Base-by-base conservation (phyloP, 2,329 filamentous ascomycete genomes). In the Lecanoromycetidae sp. region DNA sequence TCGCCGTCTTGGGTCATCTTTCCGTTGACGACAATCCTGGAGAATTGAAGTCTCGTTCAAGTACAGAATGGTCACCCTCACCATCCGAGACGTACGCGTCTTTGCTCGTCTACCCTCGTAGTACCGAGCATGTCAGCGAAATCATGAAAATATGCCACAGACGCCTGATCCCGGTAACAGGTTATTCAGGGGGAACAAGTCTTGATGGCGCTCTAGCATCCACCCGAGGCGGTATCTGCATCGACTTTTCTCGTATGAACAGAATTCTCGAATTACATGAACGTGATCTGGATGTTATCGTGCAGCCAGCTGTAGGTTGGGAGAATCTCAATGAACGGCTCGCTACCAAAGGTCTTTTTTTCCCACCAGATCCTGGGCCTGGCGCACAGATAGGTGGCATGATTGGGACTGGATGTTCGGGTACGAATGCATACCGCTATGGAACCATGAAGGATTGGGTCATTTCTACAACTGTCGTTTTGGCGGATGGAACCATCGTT, bases 381-480 rank as follows among this genome's bases (percentile, higher is more conserved):
- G 82, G 82, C 26, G 84, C 84, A 54, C 82, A 82, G 78, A 87
- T 88, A 55, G 84, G 84, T 51, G 84, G 84, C 49, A 90, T 90
- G 84, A 61, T 66, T 26, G 59, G 60, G 15, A 51, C 42, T 7
- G 52, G 55, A 4, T 57, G 55, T 36, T 55, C 53, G 10, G 71
- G 71, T 44, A 74, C 71, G 13, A 74, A 74, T 52, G 64, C 71
- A 5, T 74, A 74, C 55, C 66, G 71, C 29, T 74, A 74, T 55
- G 71, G 71, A 47, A 74, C 71, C 3, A 74, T 74, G 71, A 71
- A 70, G 53, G 71, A 74, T 48, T 74, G 71, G 71, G 71, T 74
- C 1, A 55, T 74, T n/a, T 66, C 64, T 30, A 62, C 74, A 12
- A 74, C 71, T 0, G 66, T 74, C 5, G 71, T 74, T 1, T 59